phyloP scores from a whole-genome alignment of 2,329 filamentous ascomycete species.

The Tricladium varicosporioides region DNA sequence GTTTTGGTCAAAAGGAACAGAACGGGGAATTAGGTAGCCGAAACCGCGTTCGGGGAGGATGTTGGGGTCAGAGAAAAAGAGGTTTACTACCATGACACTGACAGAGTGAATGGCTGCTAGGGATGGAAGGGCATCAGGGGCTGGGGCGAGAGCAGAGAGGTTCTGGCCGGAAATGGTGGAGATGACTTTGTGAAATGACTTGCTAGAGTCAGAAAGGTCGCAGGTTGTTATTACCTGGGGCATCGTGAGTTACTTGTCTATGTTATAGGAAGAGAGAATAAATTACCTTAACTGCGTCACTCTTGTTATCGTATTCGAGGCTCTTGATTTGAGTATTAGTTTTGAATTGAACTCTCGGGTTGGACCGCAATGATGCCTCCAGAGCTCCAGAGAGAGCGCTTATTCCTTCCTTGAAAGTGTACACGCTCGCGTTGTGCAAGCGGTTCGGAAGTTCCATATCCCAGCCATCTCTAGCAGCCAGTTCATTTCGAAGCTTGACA shows the following conservation, averaged over 20 bases:
- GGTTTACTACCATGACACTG: constrained; percentile 87
- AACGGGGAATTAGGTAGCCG: constrained; percentile 86
- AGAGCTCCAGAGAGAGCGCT: constrained; percentile 57
- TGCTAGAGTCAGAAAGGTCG: constrained; percentile 14
- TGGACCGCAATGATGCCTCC: constrained; percentile 45
- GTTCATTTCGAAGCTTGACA: constrained; percentile 3
- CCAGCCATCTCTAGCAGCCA: too few relatives aligned
- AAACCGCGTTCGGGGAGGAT: constrained; percentile 70
- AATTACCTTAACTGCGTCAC: constrained; percentile 43
- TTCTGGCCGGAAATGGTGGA: constrained; percentile 50
- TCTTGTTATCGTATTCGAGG: constrained; percentile 40
- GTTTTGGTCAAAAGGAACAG: constrained; percentile 68
- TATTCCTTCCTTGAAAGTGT: constrained; percentile 60
- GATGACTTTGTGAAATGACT: constrained; percentile 56
- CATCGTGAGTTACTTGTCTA: constrained; percentile 19
- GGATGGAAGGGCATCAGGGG: constrained; percentile 40
- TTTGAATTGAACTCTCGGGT: constrained; percentile 59
- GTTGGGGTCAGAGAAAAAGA: constrained; percentile 70
- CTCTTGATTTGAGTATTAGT: constrained; percentile 46
- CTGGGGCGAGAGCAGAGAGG: constrained; percentile 19
- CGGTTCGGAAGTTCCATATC: too few relatives aligned
- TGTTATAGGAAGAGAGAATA: constrained; percentile 10
- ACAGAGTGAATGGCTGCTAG: constrained; percentile 61
- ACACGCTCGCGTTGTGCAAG: constrained; percentile 35
- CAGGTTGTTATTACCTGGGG: constrained; percentile 34